phyloP scores from a whole-genome alignment of 305 asterid species.

The Fraxinus ornus region DNA sequence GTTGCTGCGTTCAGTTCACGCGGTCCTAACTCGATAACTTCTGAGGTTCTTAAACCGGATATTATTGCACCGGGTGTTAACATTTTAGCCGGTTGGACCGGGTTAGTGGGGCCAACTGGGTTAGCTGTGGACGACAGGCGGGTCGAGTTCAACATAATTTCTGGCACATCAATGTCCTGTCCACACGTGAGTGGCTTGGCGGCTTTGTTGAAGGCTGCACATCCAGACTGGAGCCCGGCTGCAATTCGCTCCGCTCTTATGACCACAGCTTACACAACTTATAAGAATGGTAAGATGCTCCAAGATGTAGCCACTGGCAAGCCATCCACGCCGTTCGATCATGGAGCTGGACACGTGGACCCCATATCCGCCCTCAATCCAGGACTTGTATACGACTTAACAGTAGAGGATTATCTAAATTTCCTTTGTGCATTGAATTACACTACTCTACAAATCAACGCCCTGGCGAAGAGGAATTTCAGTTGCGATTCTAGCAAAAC shows the following conservation, averaged over 20 bases:
- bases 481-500: conserved; percentile 51
- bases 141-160: conserved; percentile 78
- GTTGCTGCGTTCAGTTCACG: conserved; percentile 93
- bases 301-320: conserved; percentile 70
- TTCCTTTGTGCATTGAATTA: conserved; percentile 79
- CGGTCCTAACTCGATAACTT: conserved; percentile 77
- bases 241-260: conserved; percentile 87
- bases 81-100: conserved; percentile 87
- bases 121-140: conserved; percentile 66
- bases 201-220: conserved; percentile 73
- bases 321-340: conserved; percentile 73
- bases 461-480: conserved; percentile 61
- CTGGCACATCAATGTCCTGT: conserved; percentile 96
- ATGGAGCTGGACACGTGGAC: conserved; percentile 88
- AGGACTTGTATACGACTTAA: conserved; percentile 74
- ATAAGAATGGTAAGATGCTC: conserved; percentile 52
- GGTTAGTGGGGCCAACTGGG: conserved; percentile 75
- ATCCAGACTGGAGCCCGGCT: conserved; percentile 92
- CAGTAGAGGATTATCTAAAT: conserved; percentile 46
- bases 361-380: conserved; percentile 80
- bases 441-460: conserved; percentile 52
- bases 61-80: conserved; percentile 90
- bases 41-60: conserved; percentile 75
- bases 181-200: conserved; percentile 97
- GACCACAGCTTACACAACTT: conserved; percentile 84